Evolutionary conservation across 768 basidiomycete genomes (phyloP).

Genomic region (Xerocomellus dryophilus): DNA sequence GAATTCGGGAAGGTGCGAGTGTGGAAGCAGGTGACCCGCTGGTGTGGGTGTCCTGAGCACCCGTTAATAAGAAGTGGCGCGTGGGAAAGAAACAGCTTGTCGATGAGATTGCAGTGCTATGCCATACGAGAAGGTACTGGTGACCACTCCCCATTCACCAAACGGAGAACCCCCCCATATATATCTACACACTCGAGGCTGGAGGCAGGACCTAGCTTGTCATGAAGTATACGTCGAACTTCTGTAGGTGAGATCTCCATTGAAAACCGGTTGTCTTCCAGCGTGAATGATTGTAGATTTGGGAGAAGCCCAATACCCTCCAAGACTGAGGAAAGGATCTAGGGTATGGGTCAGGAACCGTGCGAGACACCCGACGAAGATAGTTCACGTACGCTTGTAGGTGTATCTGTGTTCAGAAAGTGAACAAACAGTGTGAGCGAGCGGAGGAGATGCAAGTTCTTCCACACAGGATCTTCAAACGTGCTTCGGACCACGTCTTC

Average conservation of each 20-base stretch:
- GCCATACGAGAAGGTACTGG: background rate
- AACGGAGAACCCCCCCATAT: background rate
- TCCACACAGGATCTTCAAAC: background rate
- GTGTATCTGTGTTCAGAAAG: too few relatives aligned
- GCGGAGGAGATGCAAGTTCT: background rate
- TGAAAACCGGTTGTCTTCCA: too few relatives aligned
- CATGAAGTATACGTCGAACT: background rate
- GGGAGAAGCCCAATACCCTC: too few relatives aligned
- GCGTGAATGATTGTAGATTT: too few relatives aligned
- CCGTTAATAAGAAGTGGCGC: too few relatives aligned
- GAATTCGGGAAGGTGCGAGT: conserved; percentile 39
- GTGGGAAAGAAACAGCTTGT: background rate
- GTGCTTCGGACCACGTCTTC: background rate
- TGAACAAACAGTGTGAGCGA: background rate
- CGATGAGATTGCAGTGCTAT: background rate
- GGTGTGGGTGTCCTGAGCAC: conserved; percentile 26
- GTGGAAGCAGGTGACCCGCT: conserved; percentile 49
- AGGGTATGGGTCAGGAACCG: too few relatives aligned
- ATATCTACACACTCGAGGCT: background rate
- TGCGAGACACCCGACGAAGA: too few relatives aligned
- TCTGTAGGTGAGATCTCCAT: background rate
- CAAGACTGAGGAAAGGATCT: too few relatives aligned
- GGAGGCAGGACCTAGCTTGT: background rate
- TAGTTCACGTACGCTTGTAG: too few relatives aligned
- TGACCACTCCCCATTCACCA: conserved; percentile 11